Base-by-base conservation (phyloP, 768 basidiomycete genomes). In the Lactarius trivialis region DNA sequence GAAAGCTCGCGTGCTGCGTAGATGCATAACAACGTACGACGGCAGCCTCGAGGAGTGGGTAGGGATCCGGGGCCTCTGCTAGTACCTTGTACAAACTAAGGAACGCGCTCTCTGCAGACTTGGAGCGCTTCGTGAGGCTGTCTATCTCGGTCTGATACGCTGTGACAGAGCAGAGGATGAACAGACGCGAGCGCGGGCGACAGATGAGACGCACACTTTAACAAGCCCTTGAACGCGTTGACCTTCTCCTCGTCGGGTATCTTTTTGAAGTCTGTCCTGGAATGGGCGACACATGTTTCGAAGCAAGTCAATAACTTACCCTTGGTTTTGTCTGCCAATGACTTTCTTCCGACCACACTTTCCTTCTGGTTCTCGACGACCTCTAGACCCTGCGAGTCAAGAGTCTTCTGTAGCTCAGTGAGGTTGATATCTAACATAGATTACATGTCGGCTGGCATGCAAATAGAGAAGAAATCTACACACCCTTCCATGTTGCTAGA, bases 311-410 rank as follows among this genome's bases (percentile, higher is more conserved):
- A 2, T 7, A 48, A 9, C 26, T 4, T n/a, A 91, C 96, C 96
- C 79, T 96, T 91, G 0, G 97, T 99, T 73, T 90, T 88, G 76
- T 98, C 97, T 1, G 96, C 92, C 24, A 99, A 79, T 58, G 86
- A 89, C 74, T 98, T 99, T 48, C 97, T 82, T 11, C 94, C 94
- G 3, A 99, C 80, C 50, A 98, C 81, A 67, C 90, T 93, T 77
- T 98, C 96, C 77, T 98, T 99, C 79, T 98, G 95, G 76, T 95
- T 95, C 79, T 98, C 94, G 24, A 99, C 95, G 15, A 99, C 81
- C 74, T 98, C 95, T 36, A 98, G 81, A 4, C 94, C 95, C 64
- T 98, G 96, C 7, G 82, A 78, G 75, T 98, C 95, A 54, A 99
- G 83, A 4, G 86, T 88, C 77, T 93, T 95, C 76, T 98, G 96